Base-by-base conservation (phyloP, 164 flowering plant genomes). In the Dillenia turbinata region DNA sequence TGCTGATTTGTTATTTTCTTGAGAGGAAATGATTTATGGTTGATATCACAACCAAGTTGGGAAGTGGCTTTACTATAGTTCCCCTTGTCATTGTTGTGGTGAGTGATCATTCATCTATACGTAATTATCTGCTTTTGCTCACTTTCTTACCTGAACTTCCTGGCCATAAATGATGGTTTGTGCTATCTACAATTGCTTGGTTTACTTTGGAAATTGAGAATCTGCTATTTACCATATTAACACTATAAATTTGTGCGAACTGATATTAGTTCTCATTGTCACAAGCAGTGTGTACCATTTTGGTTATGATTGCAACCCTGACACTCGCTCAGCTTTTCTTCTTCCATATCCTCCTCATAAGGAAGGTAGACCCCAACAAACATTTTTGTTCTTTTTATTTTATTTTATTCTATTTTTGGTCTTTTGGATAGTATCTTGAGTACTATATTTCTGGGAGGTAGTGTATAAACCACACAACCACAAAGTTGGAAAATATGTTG, bases 291-390 rank as follows among this genome's bases (percentile, higher is more conserved):
- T 95, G 99, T 78, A 88, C 97, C 54, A 72, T 91, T 61, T 75
- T 95, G 82, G 99, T 97, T 9, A 84, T 95, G 96, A 79, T 88
- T 69, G 97, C 99, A 5, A 91, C 97, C 52, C 73, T 95, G 51
- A 97, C 99, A 13, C 85, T 95, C 59, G 90, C 86, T 52, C 99
- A 95, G 70, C 97, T 95, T 26, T 87, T 95, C 83, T 95, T 86
- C 85, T 95, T 95, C 76, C 99, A 95, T 73, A 87, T 95, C 68
- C 99, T 95, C 58, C 89, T 95, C 49, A 83, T 92, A 46, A 92
- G 84, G 73, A 95, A 95, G 99, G 99, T 85, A 58, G 33, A 64
- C 44, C 43, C 33, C 8, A 10, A 10, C 49, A 63, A 5, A 9
- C n/a, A 1, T 52, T 59, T 26, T 26, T 52, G 7, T 51, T 47